phyloP scores from a whole-genome alignment of 345 rosid genomes.

The Euphorbia lathyris region DNA sequence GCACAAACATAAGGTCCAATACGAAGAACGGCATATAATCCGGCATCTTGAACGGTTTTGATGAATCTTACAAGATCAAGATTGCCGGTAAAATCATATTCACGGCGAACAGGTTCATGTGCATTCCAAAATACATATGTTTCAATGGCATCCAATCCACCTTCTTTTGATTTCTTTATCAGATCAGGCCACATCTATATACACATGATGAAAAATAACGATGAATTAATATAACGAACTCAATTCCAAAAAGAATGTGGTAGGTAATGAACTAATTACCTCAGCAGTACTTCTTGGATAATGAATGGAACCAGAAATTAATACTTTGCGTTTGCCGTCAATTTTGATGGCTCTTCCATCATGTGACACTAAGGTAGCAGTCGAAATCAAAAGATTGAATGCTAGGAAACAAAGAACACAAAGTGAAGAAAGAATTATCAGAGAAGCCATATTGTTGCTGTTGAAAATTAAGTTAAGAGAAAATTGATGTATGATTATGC shows the following conservation, averaged over 20 bases:
- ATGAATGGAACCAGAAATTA: constrained; percentile 17
- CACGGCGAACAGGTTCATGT: constrained; percentile 16
- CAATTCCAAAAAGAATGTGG: no score
- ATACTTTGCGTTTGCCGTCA: constrained; percentile 8
- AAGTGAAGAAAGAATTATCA: neutral
- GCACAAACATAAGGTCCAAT: constrained; percentile 70
- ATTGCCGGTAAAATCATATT: constrained; percentile 33
- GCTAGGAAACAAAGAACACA: neutral
- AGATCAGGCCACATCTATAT: constrained; percentile 23
- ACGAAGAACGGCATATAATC: constrained; percentile 51
- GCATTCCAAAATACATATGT: constrained; percentile 26
- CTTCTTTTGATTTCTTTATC: constrained; percentile 13
- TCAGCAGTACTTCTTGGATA: constrained; percentile 17
- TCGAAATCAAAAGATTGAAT: neutral
- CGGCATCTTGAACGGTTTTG: constrained; percentile 46
- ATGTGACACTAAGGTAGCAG: neutral
- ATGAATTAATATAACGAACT: no score
- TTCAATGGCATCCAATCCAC: constrained; percentile 15
- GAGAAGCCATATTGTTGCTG: neutral
- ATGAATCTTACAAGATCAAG: constrained; percentile 55
- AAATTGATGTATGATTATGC: no score
- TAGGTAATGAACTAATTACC: constrained; percentile 7
- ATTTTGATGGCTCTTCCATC: constrained; percentile 15
- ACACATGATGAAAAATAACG: no score
- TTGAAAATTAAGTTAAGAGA: neutral